Evolutionary conservation across 345 rosid genomes (phyloP), one percentile per base, ranked within the genome.

Genomic region (Gossypium bickii): DNA sequence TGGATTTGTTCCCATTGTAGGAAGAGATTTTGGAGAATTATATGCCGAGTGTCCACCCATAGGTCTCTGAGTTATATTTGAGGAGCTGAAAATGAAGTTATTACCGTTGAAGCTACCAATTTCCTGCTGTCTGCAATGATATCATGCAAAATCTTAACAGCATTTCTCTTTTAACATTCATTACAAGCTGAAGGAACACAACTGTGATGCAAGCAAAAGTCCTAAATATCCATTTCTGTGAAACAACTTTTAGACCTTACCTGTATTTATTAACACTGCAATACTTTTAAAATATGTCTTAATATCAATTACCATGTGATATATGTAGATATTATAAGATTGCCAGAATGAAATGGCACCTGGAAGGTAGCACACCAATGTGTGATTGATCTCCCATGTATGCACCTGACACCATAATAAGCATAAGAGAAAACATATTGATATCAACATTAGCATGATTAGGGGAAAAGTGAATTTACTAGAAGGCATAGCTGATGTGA

Each of bases 1-100:
- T 6, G 92, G 94, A 71, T 91, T 89, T 74, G 92, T 87, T 74
- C 87, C 82, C 49, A 22, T 12, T 3, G 85, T 74, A 70, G 79
- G 61, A 81, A 70, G 77, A 72, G 82, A 79, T 79, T 70, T 78
- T 75, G 80, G 78, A 64, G 79, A 20, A 20, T 74, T 80, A 48
- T 83, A 52, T 64, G 24, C 73, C 45, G 79, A 70, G 80, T 71
- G 83, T 75, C 83, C 83, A 25, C 61, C 78, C 55, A 80, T 70
- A 62, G 81, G 75, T 56, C 79, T 84, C 51, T 75, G 83, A 70
- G 51, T 63, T 49, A 75, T 12, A 77, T 74, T 60, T n/a, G 67
- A 57, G 18, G 76, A 71, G 29, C 86, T 78, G 47, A 70, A 75
- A 24, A 63, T 29, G 47, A 66, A 52, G 24, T 61, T 80, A 27